phyloP scores from a whole-genome alignment of 495 filamentous ascomycete genomes.

The Choiromyces venosus region DNA sequence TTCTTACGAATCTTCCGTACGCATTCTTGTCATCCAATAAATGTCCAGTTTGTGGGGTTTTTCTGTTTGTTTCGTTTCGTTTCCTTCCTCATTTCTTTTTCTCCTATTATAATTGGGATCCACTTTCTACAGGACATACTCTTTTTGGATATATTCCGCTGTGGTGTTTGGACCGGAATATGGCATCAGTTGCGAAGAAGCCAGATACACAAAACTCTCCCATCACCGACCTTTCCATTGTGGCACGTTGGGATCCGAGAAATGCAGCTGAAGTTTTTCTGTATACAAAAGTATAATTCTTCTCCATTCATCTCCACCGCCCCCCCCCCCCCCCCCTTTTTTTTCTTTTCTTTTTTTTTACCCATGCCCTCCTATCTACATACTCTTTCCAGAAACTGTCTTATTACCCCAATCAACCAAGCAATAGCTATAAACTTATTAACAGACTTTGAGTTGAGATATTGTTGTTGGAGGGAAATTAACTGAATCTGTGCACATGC shows the following conservation, averaged over 20 bases:
- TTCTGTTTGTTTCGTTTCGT: background rate
- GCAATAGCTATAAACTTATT: background rate
- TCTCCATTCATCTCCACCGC: background rate
- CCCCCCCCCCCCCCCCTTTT: too few relatives aligned
- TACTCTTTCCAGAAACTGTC: background rate
- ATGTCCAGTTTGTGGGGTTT: background rate
- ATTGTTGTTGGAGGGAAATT: background rate
- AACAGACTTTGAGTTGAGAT: background rate
- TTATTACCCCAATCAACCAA: background rate
- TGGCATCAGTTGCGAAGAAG: background rate
- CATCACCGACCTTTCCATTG: slow-evolving; percentile 34
- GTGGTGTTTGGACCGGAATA: background rate
- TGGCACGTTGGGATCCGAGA: slow-evolving; percentile 34
- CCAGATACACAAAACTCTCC: background rate
- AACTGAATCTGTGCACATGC: background rate
- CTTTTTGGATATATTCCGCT: background rate
- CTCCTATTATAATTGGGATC: background rate
- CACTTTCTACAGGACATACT: background rate
- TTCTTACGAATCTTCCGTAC: background rate
- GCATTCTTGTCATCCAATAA: background rate
- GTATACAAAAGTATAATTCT: slow-evolving; percentile 38
- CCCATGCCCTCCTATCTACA: too few relatives aligned
- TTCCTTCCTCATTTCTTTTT: background rate
- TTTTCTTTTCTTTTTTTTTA: too few relatives aligned
- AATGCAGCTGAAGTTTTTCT: slow-evolving; percentile 36